Conservation (phyloP, 805 yeast species). For the Komagataella ulmi region DNA sequence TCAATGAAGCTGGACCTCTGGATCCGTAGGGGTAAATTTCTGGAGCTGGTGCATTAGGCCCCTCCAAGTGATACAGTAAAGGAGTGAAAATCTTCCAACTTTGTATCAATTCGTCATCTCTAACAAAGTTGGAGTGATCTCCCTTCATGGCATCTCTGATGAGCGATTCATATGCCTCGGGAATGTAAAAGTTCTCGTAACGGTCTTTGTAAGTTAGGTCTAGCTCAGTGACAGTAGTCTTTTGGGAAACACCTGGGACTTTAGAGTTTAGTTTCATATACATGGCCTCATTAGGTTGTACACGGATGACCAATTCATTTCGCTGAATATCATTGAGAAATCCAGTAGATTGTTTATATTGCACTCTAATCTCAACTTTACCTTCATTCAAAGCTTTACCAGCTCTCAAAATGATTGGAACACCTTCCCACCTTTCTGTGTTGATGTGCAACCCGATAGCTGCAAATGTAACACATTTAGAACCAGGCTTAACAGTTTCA, state of each 20-base stretch:
- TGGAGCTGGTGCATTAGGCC: constrained; percentile 54
- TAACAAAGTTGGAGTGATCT: constrained; percentile 93
- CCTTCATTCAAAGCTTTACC: constrained; percentile 95
- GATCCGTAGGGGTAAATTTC: constrained; percentile 76
- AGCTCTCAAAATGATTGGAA: constrained; percentile 89
- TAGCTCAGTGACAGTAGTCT: constrained; percentile 76
- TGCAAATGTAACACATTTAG: constrained; percentile 88
- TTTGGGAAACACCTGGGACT: constrained; percentile 81
- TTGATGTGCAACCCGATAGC: constrained; percentile 67
- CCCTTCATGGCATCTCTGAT: constrained; percentile 84
- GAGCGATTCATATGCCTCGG: constrained; percentile 95
- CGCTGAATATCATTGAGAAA: constrained; percentile 71
- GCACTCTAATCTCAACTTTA: constrained; percentile 90
- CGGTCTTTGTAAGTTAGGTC: constrained; percentile 77
- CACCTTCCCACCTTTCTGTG: constrained; percentile 98
- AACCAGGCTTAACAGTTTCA: constrained; percentile 68
- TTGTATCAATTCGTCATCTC: constrained; percentile 93
- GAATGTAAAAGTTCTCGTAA: constrained; percentile 83
- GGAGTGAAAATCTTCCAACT: constrained; percentile 95
- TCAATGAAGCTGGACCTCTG: constrained; percentile 68
- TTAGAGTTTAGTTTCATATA: constrained; percentile 89
- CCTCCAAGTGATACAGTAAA: constrained; percentile 66
- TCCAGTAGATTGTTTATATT: constrained; percentile 79
- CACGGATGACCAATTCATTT: constrained; percentile 86
- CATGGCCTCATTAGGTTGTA: constrained; percentile 92